A percentile compares a stretch with the other conserved stretches of the same genome.
These are phyloP conservation scores for Amauroascus niger DNA, from an alignment of 2,329 filamentous ascomycete genomes.

Conservation along the genomic window DNA sequence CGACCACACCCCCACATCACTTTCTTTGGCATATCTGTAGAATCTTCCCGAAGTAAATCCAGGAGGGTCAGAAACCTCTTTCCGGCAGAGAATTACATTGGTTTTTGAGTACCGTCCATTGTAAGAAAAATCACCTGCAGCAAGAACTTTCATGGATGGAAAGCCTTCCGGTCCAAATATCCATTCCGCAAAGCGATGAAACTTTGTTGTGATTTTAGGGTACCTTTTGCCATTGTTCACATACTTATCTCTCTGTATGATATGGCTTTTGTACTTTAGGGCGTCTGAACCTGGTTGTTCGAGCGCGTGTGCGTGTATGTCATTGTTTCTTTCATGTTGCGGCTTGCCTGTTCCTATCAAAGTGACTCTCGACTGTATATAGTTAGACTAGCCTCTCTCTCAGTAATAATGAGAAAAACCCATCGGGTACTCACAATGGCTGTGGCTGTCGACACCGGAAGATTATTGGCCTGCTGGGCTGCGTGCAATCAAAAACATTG, in stretches of 20 bases:
- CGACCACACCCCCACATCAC: constrained; percentile 1
- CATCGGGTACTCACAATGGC: too few species aligned
- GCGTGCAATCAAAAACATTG: too few species aligned
- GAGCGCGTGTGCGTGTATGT: too few species aligned
- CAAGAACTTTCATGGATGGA: constrained; percentile 7
- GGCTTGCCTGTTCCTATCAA: too few species aligned
- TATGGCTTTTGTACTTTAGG: constrained; percentile 3
- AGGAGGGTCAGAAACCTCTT: constrained; percentile 1
- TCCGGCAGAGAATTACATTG: constrained; percentile 4
- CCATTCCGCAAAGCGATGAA: constrained; percentile 8
- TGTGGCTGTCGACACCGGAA: too few species aligned
- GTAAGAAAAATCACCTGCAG: constrained; percentile 7
- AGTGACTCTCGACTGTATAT: too few species aligned
- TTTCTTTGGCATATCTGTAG: constrained; percentile 3
- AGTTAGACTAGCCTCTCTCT: too few species aligned
- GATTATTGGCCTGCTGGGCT: too few species aligned
- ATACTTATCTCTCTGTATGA: not conserved
- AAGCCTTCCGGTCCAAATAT: constrained; percentile 6
- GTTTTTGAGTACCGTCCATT: not conserved
- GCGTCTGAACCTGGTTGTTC: not conserved
- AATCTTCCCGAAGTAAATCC: not conserved
- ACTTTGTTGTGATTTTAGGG: not conserved
- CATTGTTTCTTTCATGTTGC: too few species aligned
- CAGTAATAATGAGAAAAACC: too few species aligned
- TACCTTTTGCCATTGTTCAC: not conserved